phyloP scores from a whole-genome alignment of 2,329 filamentous ascomycete species.

The Albophoma yamanashiensis region DNA sequence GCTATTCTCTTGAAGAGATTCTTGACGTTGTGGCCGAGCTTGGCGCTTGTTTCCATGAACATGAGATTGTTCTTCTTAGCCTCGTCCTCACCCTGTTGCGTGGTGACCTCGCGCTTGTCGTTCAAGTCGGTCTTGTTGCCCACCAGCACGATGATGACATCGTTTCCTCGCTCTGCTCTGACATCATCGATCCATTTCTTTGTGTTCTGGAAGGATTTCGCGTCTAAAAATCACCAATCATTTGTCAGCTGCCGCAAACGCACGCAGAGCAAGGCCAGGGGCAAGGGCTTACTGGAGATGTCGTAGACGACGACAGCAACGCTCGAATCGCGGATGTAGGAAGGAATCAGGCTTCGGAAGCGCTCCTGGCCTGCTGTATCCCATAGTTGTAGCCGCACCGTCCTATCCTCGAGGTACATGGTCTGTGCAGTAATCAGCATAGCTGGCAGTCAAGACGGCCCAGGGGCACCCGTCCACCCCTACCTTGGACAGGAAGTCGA shows the following conservation, averaged over 20 bases:
- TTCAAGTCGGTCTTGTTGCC: conserved; percentile 99
- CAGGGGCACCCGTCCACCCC: conserved; percentile 7
- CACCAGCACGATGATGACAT: conserved; percentile 97
- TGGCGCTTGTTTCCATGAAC: conserved; percentile 98
- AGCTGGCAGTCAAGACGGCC: neutral
- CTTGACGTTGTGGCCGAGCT: conserved; percentile 97
- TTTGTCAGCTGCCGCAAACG: neutral
- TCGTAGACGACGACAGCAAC: conserved; percentile 99
- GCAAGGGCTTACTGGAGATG: conserved; percentile 60
- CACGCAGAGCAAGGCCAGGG: neutral
- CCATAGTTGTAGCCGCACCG: conserved; percentile 94
- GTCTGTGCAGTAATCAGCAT: conserved; percentile 38
- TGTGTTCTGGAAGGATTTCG: conserved; percentile 96
- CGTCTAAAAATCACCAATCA: conserved; percentile 39
- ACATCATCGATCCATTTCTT: conserved; percentile 99
- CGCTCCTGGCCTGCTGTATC: conserved; percentile 96
- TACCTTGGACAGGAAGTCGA: conserved; percentile 98
- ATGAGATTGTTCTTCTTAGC: conserved; percentile 96
- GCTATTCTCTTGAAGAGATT: conserved; percentile 96
- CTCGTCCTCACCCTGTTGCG: conserved; percentile 92
- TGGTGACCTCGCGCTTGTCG: conserved; percentile 96
- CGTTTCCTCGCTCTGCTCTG: conserved; percentile 88
- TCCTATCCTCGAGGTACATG: conserved; percentile 99
- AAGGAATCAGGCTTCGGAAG: conserved; percentile 93
- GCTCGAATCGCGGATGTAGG: conserved; percentile 95